Base-by-base conservation (phyloP, 208 protist genomes). In the Leishmania martiniquensis region DNA sequence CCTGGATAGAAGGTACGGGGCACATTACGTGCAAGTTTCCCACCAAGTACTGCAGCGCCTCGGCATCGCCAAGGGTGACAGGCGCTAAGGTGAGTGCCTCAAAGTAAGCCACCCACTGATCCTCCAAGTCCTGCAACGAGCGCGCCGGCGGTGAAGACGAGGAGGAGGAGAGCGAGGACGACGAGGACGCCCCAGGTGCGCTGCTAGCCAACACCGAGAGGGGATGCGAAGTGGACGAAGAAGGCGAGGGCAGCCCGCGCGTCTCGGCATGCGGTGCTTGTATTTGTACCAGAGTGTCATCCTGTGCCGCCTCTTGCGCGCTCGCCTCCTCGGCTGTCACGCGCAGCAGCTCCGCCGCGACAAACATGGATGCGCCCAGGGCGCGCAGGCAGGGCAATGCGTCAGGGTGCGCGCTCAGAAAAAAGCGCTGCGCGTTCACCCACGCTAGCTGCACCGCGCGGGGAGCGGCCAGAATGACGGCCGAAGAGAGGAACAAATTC, bases 401-500 rank as follows among this genome's bases (percentile, higher is more conserved):
- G 3, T 85, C 82, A 22, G 59, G 65, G 51, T 80, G 72, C 7
- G 65, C 57, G 22, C 60, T 71, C 55, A 86, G 80, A 49, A 88
- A 82, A 44, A 77, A 76, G 72, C 76, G 78, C 77, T 96, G 92
- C 39, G 76, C 77, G 42, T 85, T 83, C 51, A 93, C 84, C 65
- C 87, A 87, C 22, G 86, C 55, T 65, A 93, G 60, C 72, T 92
- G 93, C 67, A 89, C 91, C 59, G 65, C 73, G 12, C 76, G 81
- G 29, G 84, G 66, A 34, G 84, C 91, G 15, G 89, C 75, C 52
- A 87, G 93, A 13, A 98, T 86, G 1, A 96, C 72, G 65, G 93
- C 89, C 13, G 85, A 72, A 25, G 85, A 93, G n/a, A 98, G 78
- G 83, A 98, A 98, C 25, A 96, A 81, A 34, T 87, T 77, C 2